These are phyloP conservation scores for Solioccasus polychromus DNA, from an alignment of 768 basidiomycete species.

Conservation along the genomic window DNA sequence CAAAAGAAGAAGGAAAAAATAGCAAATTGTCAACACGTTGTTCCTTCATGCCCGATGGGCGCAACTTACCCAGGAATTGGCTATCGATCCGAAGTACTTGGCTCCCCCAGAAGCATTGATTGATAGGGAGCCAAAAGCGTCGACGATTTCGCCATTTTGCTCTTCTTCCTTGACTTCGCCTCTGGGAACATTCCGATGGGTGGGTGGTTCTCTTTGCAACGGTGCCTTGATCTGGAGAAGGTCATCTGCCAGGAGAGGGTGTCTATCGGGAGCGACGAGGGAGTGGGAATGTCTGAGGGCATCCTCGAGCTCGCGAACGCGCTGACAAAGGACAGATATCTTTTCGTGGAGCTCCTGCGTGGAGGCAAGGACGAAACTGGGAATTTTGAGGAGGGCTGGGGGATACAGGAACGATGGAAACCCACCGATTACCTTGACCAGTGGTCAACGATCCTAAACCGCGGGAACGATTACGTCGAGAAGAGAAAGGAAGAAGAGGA, in stretches of 20 bases:
- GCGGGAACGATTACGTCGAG: slow-evolving; percentile 18
- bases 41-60: background rate
- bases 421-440: slow-evolving; percentile 76
- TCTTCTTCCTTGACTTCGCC: slow-evolving; percentile 59
- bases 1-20: slow-evolving; percentile 1
- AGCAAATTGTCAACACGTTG: slow-evolving; percentile 5
- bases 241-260: slow-evolving; percentile 70
- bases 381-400: slow-evolving; percentile 2
- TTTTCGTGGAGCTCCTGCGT: slow-evolving; percentile 83
- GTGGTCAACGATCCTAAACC: slow-evolving; percentile 70
- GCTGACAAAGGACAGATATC: slow-evolving; percentile 67
- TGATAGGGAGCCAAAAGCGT: slow-evolving; percentile 78
- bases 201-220: slow-evolving; percentile 60
- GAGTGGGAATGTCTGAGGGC: slow-evolving; percentile 58
- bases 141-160: slow-evolving; percentile 62
- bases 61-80: slow-evolving; percentile 65
- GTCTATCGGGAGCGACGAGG: slow-evolving; percentile 54
- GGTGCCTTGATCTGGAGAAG: slow-evolving; percentile 75
- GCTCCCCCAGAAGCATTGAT: slow-evolving; percentile 70
- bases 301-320: slow-evolving; percentile 77
- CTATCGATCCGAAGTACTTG: slow-evolving; percentile 74
- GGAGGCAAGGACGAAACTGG: slow-evolving; percentile 73
- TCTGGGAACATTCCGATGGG: slow-evolving; percentile 36
- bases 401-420: background rate
- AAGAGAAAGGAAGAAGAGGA: slow-evolving; percentile 7